Evolutionary conservation across 2,329 filamentous ascomycete species (phyloP).

Genomic region (Chaetothyriales sp.): DNA sequence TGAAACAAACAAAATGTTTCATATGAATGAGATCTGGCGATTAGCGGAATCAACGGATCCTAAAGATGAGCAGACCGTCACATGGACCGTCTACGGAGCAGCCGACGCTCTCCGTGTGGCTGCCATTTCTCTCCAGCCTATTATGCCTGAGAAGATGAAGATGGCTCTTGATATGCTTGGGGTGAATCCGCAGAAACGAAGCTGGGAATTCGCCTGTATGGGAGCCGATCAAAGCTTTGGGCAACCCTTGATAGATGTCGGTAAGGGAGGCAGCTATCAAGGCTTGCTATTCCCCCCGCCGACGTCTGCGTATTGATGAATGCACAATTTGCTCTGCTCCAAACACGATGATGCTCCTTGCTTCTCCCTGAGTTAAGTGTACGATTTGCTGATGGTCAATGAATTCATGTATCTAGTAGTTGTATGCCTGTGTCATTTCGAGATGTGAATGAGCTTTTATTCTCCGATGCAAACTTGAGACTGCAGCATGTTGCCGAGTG

Average conservation of each 20-base stretch:
- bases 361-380: too few relatives aligned
- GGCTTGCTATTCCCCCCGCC: not conserved
- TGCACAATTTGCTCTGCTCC: not conserved
- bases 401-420: too few relatives aligned
- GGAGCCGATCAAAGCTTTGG: not conserved
- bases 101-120: slow-evolving; percentile 66
- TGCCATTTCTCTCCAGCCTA: slow-evolving; percentile 77
- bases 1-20: slow-evolving; percentile 55
- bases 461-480: too few relatives aligned
- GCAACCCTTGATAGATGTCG: not conserved
- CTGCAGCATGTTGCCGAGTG: too few relatives aligned
- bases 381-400: too few relatives aligned
- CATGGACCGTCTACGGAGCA: slow-evolving; percentile 53
- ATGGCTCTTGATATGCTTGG: slow-evolving; percentile 65
- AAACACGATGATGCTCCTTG: too few relatives aligned
- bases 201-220: not conserved
- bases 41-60: slow-evolving; percentile 22
- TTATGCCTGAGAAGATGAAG: slow-evolving; percentile 68
- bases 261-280: not conserved
- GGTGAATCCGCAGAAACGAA: slow-evolving; percentile 32
- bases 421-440: too few relatives aligned
- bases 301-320: not conserved
- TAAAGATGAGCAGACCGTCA: slow-evolving; percentile 31
- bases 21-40: slow-evolving; percentile 55
- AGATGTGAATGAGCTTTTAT: too few relatives aligned